Conservation (phyloP, 257 asterid species). For the Salvia rosmarinus region DNA sequence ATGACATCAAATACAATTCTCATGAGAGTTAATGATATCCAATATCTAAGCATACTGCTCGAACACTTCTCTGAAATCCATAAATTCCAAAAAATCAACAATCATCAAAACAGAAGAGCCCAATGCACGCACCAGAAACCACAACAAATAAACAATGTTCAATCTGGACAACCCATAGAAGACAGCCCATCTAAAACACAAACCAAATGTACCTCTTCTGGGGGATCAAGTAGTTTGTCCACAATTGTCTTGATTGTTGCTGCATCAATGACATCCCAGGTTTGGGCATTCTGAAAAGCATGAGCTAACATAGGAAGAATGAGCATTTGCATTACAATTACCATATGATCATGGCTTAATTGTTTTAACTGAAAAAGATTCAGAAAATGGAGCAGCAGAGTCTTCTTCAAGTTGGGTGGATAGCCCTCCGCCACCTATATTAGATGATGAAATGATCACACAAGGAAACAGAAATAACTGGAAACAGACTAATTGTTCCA, state of each 20-base stretch:
- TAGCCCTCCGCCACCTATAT: conserved; percentile 95
- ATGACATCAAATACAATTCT: neutral
- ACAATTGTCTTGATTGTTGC: conserved; percentile 86
- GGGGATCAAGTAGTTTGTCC: conserved; percentile 98
- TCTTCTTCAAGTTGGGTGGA: conserved; percentile 87
- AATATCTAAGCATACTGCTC: neutral
- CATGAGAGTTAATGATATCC: conserved; percentile 2
- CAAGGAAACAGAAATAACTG: conserved; percentile 10
- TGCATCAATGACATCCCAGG: conserved; percentile 98
- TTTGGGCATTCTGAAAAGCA: conserved; percentile 92
- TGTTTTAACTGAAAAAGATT: conserved; percentile 84
- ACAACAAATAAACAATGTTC: neutral
- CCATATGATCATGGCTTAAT: conserved; percentile 93
- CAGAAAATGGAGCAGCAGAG: conserved; percentile 85
- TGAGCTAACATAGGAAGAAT: conserved; percentile 98
- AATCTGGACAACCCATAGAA: conserved; percentile 18
- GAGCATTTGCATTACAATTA: conserved; percentile 98
- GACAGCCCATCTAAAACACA: conserved; percentile 15
- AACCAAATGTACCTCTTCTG: conserved; percentile 79
- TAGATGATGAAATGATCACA: conserved; percentile 29
- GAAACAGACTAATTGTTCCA: conserved; percentile 20
- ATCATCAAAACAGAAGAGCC: conserved; percentile 1
- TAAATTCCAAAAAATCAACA: conserved; percentile 17
- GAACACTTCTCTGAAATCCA: conserved; percentile 15
- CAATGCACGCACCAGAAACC: neutral